Evolutionary conservation across 352 stramenopile genomes (phyloP), one percentile per base, ranked within the genome.

Genomic region (Phytophthora syringae): DNA sequence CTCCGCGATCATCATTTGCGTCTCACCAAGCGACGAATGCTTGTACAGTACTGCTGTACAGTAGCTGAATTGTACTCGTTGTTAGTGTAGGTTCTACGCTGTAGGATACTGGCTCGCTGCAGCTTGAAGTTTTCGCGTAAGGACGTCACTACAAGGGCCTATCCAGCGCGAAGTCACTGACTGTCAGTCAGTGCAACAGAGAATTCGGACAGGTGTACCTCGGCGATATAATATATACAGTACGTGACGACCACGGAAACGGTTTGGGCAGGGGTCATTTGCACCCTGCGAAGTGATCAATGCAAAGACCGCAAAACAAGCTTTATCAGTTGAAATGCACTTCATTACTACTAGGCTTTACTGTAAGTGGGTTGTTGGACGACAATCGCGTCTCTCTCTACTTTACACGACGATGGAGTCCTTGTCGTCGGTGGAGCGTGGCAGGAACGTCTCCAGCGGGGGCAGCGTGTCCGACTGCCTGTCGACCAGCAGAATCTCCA

Each of bases 191-290:
- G 44, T 64, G 45, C 44, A 22, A 39, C 47, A 37, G 44, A 27
- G 25, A 18, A 18, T 45, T 10, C 57, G 27, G 57, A 65, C 27
- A 65, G 57, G 27, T 47, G 48, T 18, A 65, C 48, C 2, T 11
- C 28, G 52, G 7, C 57, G 57, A 60, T 66, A 66, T 66, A 66
- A 66, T 66, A 21, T 66, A 60, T 66, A 66, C 48, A 5, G 58
- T 61, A 61, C 42, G 25, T 52, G 44, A 52, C 44, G 24, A 49
- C 5, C n/a, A 25, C 20, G 15, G 13, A 52, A 52, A 24, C 24
- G 20, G 40, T 47, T 47, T 47, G n/a, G n/a, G n/a, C n/a, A n/a
- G n/a, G n/a, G n/a, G n/a, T n/a, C n/a, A n/a, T n/a, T n/a, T n/a
- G n/a, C n/a, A n/a, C n/a, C n/a, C n/a, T n/a, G n/a, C n/a, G n/a